A percentile compares a stretch with the other conserved stretches of the same genome.
phyloP scores from a whole-genome alignment of 108 stramenopile genomes.

The Nitzschia sp. region DNA sequence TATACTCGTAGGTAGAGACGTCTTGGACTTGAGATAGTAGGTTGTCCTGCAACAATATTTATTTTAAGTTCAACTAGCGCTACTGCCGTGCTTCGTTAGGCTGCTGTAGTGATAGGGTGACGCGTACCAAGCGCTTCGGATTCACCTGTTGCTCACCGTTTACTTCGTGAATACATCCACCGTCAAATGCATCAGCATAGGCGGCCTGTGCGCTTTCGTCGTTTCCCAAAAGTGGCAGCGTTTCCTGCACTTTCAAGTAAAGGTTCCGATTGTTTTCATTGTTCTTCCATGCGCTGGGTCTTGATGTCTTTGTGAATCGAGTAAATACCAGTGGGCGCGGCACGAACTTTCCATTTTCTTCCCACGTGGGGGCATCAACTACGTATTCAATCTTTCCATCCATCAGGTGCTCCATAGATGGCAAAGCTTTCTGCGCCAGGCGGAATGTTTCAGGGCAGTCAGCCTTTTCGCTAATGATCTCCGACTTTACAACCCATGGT shows the following conservation, averaged over 20 bases:
- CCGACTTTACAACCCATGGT: conserved; percentile 63
- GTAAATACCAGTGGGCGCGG: conserved; percentile 55
- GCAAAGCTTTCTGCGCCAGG: conserved; percentile 52
- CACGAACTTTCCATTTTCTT: conserved; percentile 4
- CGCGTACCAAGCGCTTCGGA: neutral
- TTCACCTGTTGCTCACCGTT: neutral
- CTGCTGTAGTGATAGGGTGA: neutral
- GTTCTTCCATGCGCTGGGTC: conserved; percentile 81
- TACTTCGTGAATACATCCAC: neutral
- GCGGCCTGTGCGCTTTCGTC: conserved; percentile 11
- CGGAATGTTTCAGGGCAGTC: conserved; percentile 17
- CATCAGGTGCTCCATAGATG: conserved; percentile 74
- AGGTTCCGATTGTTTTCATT: conserved; percentile 32
- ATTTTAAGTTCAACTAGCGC: too few relatives aligned
- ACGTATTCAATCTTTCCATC: conserved; percentile 65
- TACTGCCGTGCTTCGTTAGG: too few relatives aligned
- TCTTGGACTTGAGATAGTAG: too few relatives aligned
- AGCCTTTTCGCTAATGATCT: conserved; percentile 27
- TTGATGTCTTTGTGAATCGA: conserved; percentile 54
- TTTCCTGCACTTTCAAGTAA: conserved; percentile 67
- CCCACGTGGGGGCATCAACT: conserved; percentile 40
- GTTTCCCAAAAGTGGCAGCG: conserved; percentile 63
- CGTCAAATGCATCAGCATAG: neutral
- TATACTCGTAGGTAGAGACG: too few relatives aligned
- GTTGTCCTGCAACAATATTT: too few relatives aligned